Evolutionary conservation across 2,329 filamentous ascomycete genomes (phyloP).

Genomic region (Tolypocladium sp.): DNA sequence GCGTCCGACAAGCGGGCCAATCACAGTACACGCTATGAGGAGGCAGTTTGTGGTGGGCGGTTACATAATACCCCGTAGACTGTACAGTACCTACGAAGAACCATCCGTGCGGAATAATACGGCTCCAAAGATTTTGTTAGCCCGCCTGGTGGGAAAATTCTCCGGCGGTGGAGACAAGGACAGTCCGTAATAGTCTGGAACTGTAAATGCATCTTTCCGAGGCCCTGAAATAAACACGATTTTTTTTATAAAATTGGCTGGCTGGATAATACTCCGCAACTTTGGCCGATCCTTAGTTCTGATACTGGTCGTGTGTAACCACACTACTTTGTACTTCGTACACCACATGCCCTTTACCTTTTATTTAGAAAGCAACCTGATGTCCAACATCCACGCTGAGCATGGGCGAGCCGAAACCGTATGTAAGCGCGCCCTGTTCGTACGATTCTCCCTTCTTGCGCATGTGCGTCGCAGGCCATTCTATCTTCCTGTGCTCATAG

Average conservation of each 20-base stretch:
- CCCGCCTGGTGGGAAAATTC: too few relatives aligned
- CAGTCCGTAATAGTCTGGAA: neutral
- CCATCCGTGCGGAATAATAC: too few relatives aligned
- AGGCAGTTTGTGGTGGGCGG: too few relatives aligned
- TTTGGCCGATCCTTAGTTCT: neutral
- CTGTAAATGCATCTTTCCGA: neutral
- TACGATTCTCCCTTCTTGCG: conserved; percentile 7
- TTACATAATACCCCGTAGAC: too few relatives aligned
- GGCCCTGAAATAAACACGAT: neutral
- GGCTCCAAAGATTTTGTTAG: too few relatives aligned
- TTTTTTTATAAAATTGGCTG: neutral
- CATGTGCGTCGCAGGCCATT: conserved; percentile 11
- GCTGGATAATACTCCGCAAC: neutral
- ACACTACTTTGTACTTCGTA: too few relatives aligned
- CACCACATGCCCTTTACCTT: too few relatives aligned
- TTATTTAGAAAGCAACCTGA: conserved; percentile 6
- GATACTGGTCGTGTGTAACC: neutral
- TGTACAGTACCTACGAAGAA: too few relatives aligned
- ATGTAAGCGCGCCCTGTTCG: conserved; percentile 5
- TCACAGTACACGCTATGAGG: too few relatives aligned
- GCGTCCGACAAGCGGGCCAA: too few relatives aligned
- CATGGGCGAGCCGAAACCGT: conserved; percentile 10
- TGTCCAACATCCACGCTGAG: conserved; percentile 8
- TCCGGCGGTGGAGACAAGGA: too few relatives aligned
- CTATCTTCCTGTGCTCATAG: conserved; percentile 8